phyloP scores from a whole-genome alignment of 345 rosid genomes.

The Kernera saxatilis region DNA sequence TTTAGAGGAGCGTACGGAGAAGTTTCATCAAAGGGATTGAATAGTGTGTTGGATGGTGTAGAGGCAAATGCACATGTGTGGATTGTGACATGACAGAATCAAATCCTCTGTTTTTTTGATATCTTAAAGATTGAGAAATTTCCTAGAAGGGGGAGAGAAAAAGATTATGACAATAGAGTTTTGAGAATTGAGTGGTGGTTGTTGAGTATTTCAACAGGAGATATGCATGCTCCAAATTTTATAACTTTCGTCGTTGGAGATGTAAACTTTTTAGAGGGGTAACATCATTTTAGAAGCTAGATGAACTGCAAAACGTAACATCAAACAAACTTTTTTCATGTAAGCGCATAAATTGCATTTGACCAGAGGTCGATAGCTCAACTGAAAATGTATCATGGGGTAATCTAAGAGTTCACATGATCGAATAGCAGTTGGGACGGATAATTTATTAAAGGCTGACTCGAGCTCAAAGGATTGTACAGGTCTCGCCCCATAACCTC shows the following conservation, averaged over 20 bases:
- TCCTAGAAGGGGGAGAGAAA: conserved; percentile 4
- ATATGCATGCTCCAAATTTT: neutral
- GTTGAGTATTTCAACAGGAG: neutral
- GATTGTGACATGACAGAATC: conserved; percentile 25
- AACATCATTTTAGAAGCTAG: too few relatives aligned
- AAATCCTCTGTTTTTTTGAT: conserved; percentile 8
- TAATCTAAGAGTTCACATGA: too few relatives aligned
- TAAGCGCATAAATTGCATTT: too few relatives aligned
- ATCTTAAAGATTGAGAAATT: conserved; percentile 7
- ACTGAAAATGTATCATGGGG: too few relatives aligned
- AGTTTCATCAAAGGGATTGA: conserved; percentile 25
- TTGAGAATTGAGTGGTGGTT: neutral
- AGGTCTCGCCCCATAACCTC: too few relatives aligned
- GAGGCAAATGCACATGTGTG: conserved; percentile 35
- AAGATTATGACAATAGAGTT: neutral
- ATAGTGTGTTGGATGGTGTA: conserved; percentile 33
- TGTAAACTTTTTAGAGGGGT: neutral
- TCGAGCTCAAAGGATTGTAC: too few relatives aligned
- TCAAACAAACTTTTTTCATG: too few relatives aligned
- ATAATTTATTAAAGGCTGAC: too few relatives aligned
- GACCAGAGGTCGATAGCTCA: too few relatives aligned
- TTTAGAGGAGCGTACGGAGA: conserved; percentile 26
- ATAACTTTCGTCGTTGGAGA: neutral
- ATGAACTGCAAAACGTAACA: too few relatives aligned
- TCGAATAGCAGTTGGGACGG: too few relatives aligned